Conservation (phyloP, 371 early-diverging fungal species). For the Lichtheimia ornata region DNA sequence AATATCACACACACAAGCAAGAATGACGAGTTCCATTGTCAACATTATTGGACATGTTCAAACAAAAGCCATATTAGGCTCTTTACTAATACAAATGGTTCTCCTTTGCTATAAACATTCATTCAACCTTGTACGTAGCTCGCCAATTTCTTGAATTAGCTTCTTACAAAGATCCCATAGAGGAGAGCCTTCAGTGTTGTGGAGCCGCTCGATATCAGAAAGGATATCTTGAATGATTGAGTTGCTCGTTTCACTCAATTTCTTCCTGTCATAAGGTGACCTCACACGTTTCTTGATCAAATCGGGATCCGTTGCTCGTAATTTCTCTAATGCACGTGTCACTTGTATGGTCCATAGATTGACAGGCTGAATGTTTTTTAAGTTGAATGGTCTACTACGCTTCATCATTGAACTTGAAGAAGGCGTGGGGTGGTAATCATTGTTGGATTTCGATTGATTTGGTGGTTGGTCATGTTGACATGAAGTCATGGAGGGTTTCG, state of each 20-base stretch:
- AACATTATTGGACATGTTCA: no score
- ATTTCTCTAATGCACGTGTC: background rate
- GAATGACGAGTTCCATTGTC: no score
- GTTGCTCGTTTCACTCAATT: slow-evolving; percentile 2
- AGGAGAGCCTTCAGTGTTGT: background rate
- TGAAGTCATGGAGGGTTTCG: no score
- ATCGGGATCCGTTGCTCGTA: slow-evolving; percentile 1
- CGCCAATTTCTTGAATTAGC: slow-evolving; percentile 3
- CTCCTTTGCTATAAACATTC: background rate
- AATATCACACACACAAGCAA: no score
- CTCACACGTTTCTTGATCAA: background rate
- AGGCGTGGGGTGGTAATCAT: no score
- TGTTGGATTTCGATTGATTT: no score
- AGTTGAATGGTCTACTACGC: no score
- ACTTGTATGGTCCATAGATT: background rate
- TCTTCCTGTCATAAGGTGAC: background rate
- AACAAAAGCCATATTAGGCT: no score
- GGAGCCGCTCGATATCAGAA: background rate
- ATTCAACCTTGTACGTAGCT: background rate
- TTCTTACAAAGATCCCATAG: background rate
- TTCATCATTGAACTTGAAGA: no score
- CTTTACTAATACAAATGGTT: no score
- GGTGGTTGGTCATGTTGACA: no score
- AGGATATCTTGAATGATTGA: background rate
- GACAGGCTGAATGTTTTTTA: no score